Base-by-base conservation (phyloP, 2,329 filamentous ascomycete species). In the Aquanectria penicillioides region DNA sequence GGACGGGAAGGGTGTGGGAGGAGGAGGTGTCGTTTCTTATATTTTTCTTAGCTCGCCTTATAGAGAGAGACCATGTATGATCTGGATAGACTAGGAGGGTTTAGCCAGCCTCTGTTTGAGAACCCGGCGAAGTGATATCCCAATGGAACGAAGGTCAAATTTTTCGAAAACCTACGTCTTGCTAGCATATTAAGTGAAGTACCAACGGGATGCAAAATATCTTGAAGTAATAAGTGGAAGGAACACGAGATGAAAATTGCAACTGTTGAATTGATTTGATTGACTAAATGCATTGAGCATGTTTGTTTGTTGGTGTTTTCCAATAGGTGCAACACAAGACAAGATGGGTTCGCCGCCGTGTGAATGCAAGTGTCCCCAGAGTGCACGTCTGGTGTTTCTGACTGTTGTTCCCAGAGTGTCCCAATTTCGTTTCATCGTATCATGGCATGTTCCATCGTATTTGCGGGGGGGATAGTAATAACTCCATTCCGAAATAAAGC, bases 91-190 rank as follows among this genome's bases (percentile, higher is more conserved):
- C 46, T 34, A 15, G 28, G 23, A 28, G 36, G 33, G 28, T 38
- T 40, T 44, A 28, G n/a, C 29, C 43, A 57, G 38, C 36, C 29
- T 52, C 31, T 46, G 22, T 40, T 40, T 31, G 47, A 46, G 47
- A 46, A 52, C 38, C 34, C 47, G 33, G 40, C 22, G 38, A 55
- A 59, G 65, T 60, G 66, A 69, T 64, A 69, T 63, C 63, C 66
- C 56, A 69, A 67, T 67, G 66, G 62, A 69, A 68, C 60, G 57
- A 67, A 62, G 57, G 50, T 49, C 20, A 36, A 31, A 25, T 36
- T 47, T 52, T 22, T n/a, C n/a, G n/a, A n/a, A n/a, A n/a, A n/a
- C n/a, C n/a, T n/a, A n/a, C n/a, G n/a, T n/a, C n/a, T n/a, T n/a
- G n/a, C n/a, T n/a, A n/a, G n/a, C n/a, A n/a, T n/a, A n/a, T n/a